These are phyloP conservation scores for Eimeria falciformis DNA, from an alignment of 169 alveolate genomes.

Conservation along the genomic window DNA sequence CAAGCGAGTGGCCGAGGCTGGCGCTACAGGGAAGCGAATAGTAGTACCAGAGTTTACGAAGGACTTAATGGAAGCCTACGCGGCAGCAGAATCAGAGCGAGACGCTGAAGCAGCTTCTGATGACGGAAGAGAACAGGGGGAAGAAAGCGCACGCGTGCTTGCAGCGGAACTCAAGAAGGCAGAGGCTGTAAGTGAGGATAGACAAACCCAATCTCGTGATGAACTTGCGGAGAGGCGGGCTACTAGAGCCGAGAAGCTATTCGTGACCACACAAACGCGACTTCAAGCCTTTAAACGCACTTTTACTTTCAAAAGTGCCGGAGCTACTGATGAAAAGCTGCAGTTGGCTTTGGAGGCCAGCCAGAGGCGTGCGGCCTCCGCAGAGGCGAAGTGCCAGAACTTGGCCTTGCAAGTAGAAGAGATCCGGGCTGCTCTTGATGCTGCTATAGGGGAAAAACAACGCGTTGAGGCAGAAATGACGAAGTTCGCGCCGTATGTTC, in stretches of 20 bases:
- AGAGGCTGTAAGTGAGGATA: slow-evolving; percentile 56
- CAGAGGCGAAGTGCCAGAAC: slow-evolving; percentile 38
- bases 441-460: neutral
- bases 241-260: slow-evolving; percentile 8
- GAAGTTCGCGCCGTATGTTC: neutral
- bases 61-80: slow-evolving; percentile 44
- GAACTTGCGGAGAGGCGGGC: slow-evolving; percentile 62
- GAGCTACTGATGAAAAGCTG: slow-evolving; percentile 1
- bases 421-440: slow-evolving; percentile 9
- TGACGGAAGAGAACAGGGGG: slow-evolving; percentile 24
- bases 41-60: slow-evolving; percentile 35
- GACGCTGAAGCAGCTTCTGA: slow-evolving; percentile 40
- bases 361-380: slow-evolving; percentile 19
- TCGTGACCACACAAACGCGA: neutral
- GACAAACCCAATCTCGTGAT: slow-evolving; percentile 51
- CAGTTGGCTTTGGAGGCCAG: slow-evolving; percentile 17
- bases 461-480: slow-evolving; percentile 36
- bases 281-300: slow-evolving; percentile 16
- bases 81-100: slow-evolving; percentile 45
- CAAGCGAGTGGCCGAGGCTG: slow-evolving; percentile 49
- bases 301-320: neutral
- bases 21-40: neutral
- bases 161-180: slow-evolving; percentile 64
- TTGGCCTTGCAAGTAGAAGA: neutral
- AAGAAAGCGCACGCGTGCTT: neutral